Evolutionary conservation across 2,329 filamentous ascomycete genomes (phyloP).

Genomic region (Tolypocladium cylindrosporum): DNA sequence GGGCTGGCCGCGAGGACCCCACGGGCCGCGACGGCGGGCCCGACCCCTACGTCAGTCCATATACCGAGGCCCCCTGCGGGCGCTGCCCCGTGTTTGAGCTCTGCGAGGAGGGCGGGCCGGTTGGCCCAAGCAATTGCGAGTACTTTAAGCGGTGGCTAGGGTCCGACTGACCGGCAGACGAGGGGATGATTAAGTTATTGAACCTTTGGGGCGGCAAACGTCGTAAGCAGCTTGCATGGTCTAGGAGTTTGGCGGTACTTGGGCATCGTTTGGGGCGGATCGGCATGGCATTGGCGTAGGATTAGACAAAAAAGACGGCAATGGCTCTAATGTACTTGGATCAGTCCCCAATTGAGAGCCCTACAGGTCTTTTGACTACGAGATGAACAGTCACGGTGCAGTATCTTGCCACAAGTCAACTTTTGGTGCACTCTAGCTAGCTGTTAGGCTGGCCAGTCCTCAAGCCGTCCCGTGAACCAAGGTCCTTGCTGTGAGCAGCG

Average conservation of each 20-base stretch:
- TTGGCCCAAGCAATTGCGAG: slow-evolving; percentile 81
- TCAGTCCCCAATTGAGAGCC: neutral
- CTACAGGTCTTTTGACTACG: neutral
- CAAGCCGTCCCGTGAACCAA: neutral
- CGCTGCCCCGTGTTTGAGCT: slow-evolving; percentile 88
- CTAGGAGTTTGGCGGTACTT: slow-evolving; percentile 7
- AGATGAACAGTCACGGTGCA: neutral
- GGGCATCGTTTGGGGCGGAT: slow-evolving; percentile 1
- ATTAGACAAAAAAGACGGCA: neutral
- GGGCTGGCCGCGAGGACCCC: slow-evolving; percentile 28
- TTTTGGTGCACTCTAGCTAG: neutral
- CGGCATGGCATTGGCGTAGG: neutral
- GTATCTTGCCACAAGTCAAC: neutral
- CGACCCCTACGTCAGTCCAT: slow-evolving; percentile 52
- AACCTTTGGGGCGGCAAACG: neutral
- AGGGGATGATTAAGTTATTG: neutral
- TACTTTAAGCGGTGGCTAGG: slow-evolving; percentile 84
- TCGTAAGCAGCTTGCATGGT: slow-evolving; percentile 6
- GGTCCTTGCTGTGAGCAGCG: neutral
- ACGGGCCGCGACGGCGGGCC: slow-evolving; percentile 26
- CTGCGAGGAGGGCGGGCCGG: slow-evolving; percentile 82
- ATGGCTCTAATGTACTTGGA: neutral
- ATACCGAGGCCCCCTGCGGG: slow-evolving; percentile 85
- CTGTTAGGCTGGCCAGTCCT: neutral
- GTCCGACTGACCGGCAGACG: slow-evolving; percentile 21